These are phyloP conservation scores for Fusarium zealandicum DNA, from an alignment of 2,329 filamentous ascomycete species.

Conservation along the genomic window DNA sequence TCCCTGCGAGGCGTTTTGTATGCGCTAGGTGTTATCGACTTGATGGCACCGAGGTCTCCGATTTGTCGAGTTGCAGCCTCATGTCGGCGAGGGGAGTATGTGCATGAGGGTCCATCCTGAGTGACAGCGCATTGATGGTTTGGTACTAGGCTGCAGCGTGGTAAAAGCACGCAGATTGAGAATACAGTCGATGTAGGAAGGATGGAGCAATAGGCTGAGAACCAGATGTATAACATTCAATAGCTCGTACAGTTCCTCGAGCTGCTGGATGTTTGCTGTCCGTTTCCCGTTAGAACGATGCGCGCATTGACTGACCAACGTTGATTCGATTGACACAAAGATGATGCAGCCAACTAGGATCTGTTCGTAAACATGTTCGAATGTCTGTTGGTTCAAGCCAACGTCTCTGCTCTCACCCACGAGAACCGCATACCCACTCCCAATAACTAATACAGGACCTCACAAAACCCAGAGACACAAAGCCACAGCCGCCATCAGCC, in stretches of 20 bases:
- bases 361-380: too few species aligned
- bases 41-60: slow-evolving; percentile 3
- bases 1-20: slow-evolving; percentile 14
- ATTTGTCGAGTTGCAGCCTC: slow-evolving; percentile 16
- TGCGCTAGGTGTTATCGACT: slow-evolving; percentile 7
- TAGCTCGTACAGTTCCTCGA: background rate
- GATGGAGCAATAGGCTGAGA: too few species aligned
- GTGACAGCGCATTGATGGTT: background rate
- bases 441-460: background rate
- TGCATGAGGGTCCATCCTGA: slow-evolving; percentile 18
- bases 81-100: slow-evolving; percentile 7
- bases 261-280: background rate
- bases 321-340: too few species aligned
- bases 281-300: background rate
- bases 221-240: too few species aligned
- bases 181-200: too few species aligned
- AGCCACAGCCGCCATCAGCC: slow-evolving; percentile 18
- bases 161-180: too few species aligned
- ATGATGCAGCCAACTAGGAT: too few species aligned
- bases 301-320: background rate
- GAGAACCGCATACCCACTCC: too few species aligned
- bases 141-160: too few species aligned
- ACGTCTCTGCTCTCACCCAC: too few species aligned
- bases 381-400: too few species aligned
- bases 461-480: slow-evolving; percentile 9